Percentiles rank a stretch among this genome's conserved stretches.
Conservation (phyloP, 2,329 filamentous ascomycete species). For the Botrytis fabae region DNA sequence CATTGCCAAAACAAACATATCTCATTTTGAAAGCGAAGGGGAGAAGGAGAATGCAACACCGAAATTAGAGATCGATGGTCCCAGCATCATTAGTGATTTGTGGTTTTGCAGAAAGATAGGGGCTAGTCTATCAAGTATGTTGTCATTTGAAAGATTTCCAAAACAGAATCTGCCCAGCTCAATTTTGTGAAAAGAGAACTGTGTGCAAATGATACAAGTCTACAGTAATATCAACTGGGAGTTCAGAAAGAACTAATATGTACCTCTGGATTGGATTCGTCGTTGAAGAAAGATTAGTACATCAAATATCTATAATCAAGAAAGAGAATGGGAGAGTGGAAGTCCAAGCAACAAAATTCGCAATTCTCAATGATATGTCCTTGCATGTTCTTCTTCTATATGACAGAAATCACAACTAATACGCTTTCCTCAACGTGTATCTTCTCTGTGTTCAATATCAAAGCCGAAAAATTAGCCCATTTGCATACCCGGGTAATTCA, state of each 20-base stretch:
- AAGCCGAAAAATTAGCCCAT: neutral
- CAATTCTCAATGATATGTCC: neutral
- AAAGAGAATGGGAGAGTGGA: neutral
- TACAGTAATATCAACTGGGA: neutral
- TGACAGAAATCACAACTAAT: neutral
- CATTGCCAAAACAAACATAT: neutral
- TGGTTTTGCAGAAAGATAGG: neutral
- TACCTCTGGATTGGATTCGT: neutral
- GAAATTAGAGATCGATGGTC: neutral
- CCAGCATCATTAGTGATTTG: neutral
- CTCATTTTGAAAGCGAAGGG: neutral
- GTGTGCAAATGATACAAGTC: neutral
- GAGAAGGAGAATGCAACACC: neutral
- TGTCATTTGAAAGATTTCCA: neutral
- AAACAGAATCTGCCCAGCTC: neutral
- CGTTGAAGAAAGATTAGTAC: accelerated
- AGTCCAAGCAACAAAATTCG: neutral
- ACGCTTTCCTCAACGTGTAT: neutral
- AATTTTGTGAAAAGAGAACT: neutral
- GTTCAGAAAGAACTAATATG: neutral
- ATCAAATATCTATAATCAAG: neutral
- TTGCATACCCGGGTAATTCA: neutral
- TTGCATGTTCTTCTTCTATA: no score
- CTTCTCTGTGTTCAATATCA: neutral
- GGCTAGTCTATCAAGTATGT: neutral